Conservation (phyloP, 257 asterid species). For the Penstemon newberryi region DNA sequence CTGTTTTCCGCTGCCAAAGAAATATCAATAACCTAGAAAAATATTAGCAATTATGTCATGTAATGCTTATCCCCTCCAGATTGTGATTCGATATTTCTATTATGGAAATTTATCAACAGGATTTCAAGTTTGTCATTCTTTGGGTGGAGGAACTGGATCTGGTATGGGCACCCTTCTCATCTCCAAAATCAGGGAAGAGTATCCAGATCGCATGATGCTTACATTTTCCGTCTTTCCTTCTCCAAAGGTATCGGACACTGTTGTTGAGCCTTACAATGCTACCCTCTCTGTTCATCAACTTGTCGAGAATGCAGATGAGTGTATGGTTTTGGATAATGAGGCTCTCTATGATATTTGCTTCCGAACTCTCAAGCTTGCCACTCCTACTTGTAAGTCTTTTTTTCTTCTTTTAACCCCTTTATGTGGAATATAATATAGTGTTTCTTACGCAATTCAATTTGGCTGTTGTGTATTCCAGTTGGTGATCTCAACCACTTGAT, state of each 20-base stretch:
- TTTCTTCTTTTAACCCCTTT: background rate
- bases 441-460: background rate
- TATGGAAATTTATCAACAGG: slow-evolving; percentile 28
- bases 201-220: slow-evolving; percentile 54
- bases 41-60: background rate
- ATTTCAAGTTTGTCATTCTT: slow-evolving; percentile 50
- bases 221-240: slow-evolving; percentile 53
- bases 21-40: background rate
- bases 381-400: slow-evolving; percentile 44
- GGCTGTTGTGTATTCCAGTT: slow-evolving; percentile 29
- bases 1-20: no score
- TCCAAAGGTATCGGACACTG: slow-evolving; percentile 52
- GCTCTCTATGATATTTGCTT: slow-evolving; percentile 53
- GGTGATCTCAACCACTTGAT: slow-evolving; percentile 51
- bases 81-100: background rate
- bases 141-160: slow-evolving; percentile 59
- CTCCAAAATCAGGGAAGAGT: slow-evolving; percentile 53
- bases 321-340: slow-evolving; percentile 57
- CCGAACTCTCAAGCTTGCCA: slow-evolving; percentile 48
- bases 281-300: slow-evolving; percentile 54
- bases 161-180: slow-evolving; percentile 57
- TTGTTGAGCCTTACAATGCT: slow-evolving; percentile 55
- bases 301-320: slow-evolving; percentile 55
- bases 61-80: background rate
- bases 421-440: background rate